phyloP scores from a whole-genome alignment of 139 green algal species.

The Chlamydomonas incerta region DNA sequence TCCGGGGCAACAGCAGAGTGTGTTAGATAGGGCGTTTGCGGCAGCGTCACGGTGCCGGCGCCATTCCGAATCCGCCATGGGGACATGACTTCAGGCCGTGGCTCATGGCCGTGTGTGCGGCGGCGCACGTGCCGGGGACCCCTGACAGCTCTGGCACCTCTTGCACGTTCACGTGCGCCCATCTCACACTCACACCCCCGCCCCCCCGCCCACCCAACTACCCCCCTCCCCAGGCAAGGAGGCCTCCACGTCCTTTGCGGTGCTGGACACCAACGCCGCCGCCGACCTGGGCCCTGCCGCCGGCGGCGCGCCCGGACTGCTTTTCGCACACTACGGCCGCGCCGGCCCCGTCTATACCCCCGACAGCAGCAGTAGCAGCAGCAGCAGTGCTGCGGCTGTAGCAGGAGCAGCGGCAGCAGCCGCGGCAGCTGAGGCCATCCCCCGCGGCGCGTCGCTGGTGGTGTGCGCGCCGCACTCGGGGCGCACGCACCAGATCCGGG shows the following conservation, averaged over 20 bases:
- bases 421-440: no score
- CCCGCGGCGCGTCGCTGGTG: slow-evolving; percentile 50
- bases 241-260: slow-evolving; percentile 68
- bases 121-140: no score
- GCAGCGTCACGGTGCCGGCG: no score
- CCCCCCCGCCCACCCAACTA: background rate
- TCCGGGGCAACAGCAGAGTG: no score
- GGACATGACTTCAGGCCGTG: no score
- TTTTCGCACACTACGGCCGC: background rate
- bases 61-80: no score
- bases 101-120: no score
- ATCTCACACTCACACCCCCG: background rate
- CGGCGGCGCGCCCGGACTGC: background rate
- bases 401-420: background rate
- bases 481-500: slow-evolving; percentile 82
- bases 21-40: no score
- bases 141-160: no score
- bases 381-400: no score
- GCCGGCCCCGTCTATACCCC: background rate
- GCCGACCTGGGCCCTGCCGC: slow-evolving; percentile 27
- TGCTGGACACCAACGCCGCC: slow-evolving; percentile 53
- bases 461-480: slow-evolving; percentile 67
- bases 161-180: no score
- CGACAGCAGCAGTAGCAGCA: slow-evolving; percentile 8
- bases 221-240: slow-evolving; percentile 55